Evolutionary conservation across 169 alveolate genomes (phyloP), one percentile per base, ranked within the genome.

Genomic region (Sarcocystis neurona): DNA sequence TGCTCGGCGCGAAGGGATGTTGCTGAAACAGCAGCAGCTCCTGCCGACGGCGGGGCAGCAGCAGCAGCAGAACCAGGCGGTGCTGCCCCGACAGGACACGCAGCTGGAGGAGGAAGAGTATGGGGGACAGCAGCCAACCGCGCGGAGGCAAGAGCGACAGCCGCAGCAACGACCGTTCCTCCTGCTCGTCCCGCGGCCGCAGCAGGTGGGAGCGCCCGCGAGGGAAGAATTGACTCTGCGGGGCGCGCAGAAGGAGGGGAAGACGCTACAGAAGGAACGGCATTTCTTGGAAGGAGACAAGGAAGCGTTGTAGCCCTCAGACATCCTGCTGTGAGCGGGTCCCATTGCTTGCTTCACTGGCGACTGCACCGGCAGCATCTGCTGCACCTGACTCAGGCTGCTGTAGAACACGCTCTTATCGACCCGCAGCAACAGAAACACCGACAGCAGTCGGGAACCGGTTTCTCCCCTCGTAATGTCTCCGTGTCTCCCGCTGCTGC

Each of bases 281-380:
- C 6, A n/a, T 72, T 72, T 18, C 82, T 72, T 41, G 82, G 82
- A 27, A 1, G 82, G 20, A 72, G 41, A 56, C 47, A 72, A 37
- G 23, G 32, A 12, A 72, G 82, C 27, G 58, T 72, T 15, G 10
- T 72, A 30, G 56, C 58, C 6, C 56, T 72, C 32, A 72, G 41
- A 20, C 34, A 72, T 39, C 82, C 34, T 12, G 82, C 46, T 37
- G 56, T 72, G 34, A 72, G 82, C 34, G 82, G 82, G 0, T 48
- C 41, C 34, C 82, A 72, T 39, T 72, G 82, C 41, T 53, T 30
- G 10, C n/a, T 72, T 12, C 32, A 2, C 82, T 72, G 82, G 82
- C 2, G 82, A 39, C 34, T 72, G 4, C 58, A 32, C 82, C 34
- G 56, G 56, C 2, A 37, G 6, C 47, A 39, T 18, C 82, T 72